Conservation (phyloP, 345 rosid species). For the Dipteronia sinensis region DNA sequence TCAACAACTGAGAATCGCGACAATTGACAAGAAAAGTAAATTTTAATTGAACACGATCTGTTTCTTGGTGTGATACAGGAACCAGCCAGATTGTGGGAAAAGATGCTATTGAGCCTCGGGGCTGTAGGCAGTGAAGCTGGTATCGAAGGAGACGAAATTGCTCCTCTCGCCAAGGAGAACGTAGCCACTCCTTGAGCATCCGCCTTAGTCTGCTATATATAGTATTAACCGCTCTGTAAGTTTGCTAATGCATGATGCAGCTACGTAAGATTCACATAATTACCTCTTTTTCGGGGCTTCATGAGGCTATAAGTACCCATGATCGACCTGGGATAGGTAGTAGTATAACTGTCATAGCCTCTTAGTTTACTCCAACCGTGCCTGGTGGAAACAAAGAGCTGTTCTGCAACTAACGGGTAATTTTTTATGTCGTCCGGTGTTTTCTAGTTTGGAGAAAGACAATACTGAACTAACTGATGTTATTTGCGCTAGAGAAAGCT, state of each 20-base stretch:
- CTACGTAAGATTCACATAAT: neutral
- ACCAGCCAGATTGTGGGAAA: constrained; percentile 80
- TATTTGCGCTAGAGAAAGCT: neutral
- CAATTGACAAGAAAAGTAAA: neutral
- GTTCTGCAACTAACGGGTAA: neutral
- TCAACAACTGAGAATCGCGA: neutral
- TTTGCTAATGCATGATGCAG: neutral
- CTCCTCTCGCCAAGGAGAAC: constrained; percentile 82
- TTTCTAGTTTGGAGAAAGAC: neutral
- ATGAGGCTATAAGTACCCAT: neutral
- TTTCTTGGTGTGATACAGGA: constrained; percentile 52
- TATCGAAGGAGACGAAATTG: constrained; percentile 77
- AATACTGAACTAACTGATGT: neutral
- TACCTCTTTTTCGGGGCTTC: neutral
- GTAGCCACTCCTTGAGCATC: constrained; percentile 73
- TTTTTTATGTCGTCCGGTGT: neutral
- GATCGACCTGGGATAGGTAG: neutral
- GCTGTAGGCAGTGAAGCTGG: constrained; percentile 66
- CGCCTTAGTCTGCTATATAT: too few relatives aligned
- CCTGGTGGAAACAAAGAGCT: neutral
- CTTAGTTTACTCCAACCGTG: too few relatives aligned
- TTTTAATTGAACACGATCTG: neutral
- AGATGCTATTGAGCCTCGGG: constrained; percentile 56
- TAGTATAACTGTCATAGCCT: neutral
- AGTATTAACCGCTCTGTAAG: neutral